Evolutionary conservation across 306 rosid genomes (phyloP).

Genomic region (Dryas drummondii): DNA sequence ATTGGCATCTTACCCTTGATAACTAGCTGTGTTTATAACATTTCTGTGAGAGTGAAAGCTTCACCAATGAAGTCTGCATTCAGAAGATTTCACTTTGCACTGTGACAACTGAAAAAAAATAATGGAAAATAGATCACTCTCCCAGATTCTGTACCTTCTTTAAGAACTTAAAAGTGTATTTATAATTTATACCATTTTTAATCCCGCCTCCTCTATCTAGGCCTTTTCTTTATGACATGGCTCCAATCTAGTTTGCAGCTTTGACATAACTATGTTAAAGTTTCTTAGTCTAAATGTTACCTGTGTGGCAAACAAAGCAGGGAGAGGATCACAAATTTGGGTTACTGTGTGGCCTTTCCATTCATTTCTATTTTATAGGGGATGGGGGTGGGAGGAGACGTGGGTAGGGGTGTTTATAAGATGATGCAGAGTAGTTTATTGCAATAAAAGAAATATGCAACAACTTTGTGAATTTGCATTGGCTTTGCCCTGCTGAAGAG

Average conservation of each 20-base stretch:
- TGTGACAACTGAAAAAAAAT: not conserved
- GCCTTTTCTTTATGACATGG: not conserved
- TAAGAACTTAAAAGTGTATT: no score
- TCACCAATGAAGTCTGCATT: not conserved
- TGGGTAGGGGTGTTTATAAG: not conserved
- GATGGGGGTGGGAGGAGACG: not conserved
- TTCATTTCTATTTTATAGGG: not conserved
- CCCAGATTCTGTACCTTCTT: no score
- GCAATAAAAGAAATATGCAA: not conserved
- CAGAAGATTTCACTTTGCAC: not conserved
- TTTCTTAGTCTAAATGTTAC: not conserved
- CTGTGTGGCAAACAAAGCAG: not conserved
- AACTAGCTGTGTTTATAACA: no score
- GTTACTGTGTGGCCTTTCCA: not conserved
- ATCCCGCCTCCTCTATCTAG: not conserved
- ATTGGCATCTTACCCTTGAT: no score
- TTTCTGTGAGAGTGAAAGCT: not conserved
- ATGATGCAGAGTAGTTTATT: not conserved
- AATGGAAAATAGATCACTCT: no score
- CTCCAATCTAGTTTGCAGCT: not conserved
- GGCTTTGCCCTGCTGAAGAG: not conserved
- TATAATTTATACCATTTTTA: no score
- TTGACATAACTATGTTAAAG: not conserved
- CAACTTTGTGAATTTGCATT: not conserved
- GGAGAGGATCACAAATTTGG: not conserved